phyloP scores from a whole-genome alignment of 345 rosid genomes.

The Dipteronia sinensis region DNA sequence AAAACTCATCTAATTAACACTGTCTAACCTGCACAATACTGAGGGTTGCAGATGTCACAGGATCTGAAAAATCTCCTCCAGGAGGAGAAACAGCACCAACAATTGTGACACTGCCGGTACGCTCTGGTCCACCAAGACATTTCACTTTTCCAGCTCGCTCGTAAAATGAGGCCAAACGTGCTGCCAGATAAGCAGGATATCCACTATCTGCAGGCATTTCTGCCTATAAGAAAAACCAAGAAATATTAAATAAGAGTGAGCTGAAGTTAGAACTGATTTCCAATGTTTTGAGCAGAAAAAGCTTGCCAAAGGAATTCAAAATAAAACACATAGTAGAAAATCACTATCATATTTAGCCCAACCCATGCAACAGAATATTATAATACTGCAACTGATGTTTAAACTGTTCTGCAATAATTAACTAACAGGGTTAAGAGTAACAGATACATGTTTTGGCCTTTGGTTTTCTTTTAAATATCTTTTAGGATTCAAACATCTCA shows the following conservation, averaged over 20 bases:
- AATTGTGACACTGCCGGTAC: constrained; percentile 97
- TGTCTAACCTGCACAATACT: constrained; percentile 95
- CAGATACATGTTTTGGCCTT: not conserved
- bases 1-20: constrained; percentile 10
- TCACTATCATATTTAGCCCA: not conserved
- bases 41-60: constrained; percentile 99
- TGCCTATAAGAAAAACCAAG: constrained; percentile 59
- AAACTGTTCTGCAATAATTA: too few relatives aligned
- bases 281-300: not conserved
- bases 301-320: not conserved
- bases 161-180: constrained; percentile 97
- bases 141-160: constrained; percentile 99
- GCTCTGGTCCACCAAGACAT: constrained; percentile 98
- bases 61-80: constrained; percentile 99
- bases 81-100: constrained; percentile 99
- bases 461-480: not conserved
- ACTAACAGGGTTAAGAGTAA: not conserved
- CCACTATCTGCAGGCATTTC: constrained; percentile 99
- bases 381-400: not conserved
- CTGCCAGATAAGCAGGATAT: constrained; percentile 99
- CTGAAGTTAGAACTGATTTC: not conserved
- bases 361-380: not conserved
- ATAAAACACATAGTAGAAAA: not conserved
- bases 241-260: constrained; percentile 15
- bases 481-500: not conserved